Evolutionary conservation across 768 basidiomycete genomes (phyloP).

Genomic region (Rickenella mellea): DNA sequence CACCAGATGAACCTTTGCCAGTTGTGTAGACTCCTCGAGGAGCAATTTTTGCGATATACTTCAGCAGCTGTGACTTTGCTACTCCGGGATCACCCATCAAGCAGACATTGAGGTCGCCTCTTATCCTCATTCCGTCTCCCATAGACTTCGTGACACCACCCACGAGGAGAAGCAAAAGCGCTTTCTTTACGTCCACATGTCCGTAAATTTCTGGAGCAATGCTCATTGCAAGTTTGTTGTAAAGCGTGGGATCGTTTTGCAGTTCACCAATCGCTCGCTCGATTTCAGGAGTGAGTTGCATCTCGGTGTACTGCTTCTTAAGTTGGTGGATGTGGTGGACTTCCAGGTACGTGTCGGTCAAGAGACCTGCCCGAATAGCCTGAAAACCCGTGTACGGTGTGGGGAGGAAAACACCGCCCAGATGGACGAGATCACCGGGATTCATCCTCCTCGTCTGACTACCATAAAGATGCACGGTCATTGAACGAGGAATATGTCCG

Average conservation of each 20-base stretch:
- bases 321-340: slow-evolving; percentile 84
- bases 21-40: slow-evolving; percentile 98
- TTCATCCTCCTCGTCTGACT: slow-evolving; percentile 83
- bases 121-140: slow-evolving; percentile 97
- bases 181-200: slow-evolving; percentile 95
- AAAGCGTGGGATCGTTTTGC: slow-evolving; percentile 67
- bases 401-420: slow-evolving; percentile 96
- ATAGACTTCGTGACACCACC: slow-evolving; percentile 94
- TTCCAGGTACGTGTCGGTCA: slow-evolving; percentile 97
- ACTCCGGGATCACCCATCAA: slow-evolving; percentile 99
- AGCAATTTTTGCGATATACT: slow-evolving; percentile 98
- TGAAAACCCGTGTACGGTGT: slow-evolving; percentile 97
- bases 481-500: slow-evolving; percentile 96
- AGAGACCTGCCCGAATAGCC: slow-evolving; percentile 89
- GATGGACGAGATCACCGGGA: slow-evolving; percentile 91
- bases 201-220: slow-evolving; percentile 99
- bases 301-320: slow-evolving; percentile 94
- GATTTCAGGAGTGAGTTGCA: slow-evolving; percentile 88
- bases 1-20: slow-evolving; percentile 96
- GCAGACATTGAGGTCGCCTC: slow-evolving; percentile 95
- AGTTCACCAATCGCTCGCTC: slow-evolving; percentile 59
- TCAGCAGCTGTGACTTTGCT: slow-evolving; percentile 92
- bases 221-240: slow-evolving; percentile 80
- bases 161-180: slow-evolving; percentile 81
- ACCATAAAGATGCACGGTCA: slow-evolving; percentile 94